These are phyloP conservation scores for Suillus lakei DNA, from an alignment of 768 basidiomycete genomes.

Conservation along the genomic window DNA sequence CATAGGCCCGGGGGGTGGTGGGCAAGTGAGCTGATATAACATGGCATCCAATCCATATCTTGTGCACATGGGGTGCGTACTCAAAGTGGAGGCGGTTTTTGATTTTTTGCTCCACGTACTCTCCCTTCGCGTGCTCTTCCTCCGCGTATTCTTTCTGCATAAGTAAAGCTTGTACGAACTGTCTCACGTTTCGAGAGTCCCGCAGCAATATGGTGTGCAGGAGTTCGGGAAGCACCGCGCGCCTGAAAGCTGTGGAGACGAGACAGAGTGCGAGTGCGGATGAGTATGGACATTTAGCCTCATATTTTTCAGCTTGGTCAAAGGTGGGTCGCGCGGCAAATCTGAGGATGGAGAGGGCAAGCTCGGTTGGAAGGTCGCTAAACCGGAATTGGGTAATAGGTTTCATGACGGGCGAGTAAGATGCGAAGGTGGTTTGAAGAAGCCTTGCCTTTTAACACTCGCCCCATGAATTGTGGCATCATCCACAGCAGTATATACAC, in stretches of 20 bases:
- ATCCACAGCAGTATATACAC: too few relatives aligned
- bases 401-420: background rate
- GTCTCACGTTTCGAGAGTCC: background rate
- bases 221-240: slow-evolving; percentile 36
- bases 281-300: slow-evolving; percentile 11
- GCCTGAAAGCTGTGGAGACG: slow-evolving; percentile 40
- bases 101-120: too few relatives aligned
- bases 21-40: background rate
- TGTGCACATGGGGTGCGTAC: slow-evolving; percentile 36
- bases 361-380: slow-evolving; percentile 37
- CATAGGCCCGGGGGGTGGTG: background rate
- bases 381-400: slow-evolving; percentile 17
- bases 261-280: slow-evolving; percentile 36
- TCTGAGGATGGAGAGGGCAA: slow-evolving; percentile 38
- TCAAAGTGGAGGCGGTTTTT: slow-evolving; percentile 20
- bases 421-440: background rate
- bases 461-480: background rate
- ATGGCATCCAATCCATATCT: background rate
- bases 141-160: background rate
- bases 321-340: slow-evolving; percentile 32
- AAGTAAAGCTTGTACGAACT: background rate
- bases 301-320: slow-evolving; percentile 4
- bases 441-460: background rate
- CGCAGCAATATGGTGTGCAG: background rate
- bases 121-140: background rate